Evolutionary conservation across 805 yeast genomes (phyloP).

Genomic region (Wickerhamomyces sydowiorum): DNA sequence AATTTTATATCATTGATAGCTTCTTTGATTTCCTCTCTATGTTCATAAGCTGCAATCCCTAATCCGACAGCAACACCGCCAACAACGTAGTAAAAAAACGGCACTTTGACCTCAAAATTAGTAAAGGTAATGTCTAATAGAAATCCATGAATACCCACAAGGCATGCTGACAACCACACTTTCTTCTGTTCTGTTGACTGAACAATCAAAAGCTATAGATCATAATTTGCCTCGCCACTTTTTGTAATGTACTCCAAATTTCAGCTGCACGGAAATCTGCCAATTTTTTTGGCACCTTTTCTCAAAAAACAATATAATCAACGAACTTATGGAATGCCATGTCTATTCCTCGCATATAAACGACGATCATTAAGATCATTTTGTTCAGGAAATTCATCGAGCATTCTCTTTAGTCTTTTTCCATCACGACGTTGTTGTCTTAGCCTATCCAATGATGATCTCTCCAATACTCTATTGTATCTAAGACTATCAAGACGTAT

Average conservation of each 20-base stretch:
- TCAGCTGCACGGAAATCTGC: no score
- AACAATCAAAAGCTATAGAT: no score
- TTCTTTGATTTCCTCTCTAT: conserved; percentile 3
- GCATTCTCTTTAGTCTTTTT: neutral
- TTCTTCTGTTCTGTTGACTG: no score
- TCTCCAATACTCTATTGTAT: neutral
- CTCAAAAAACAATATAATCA: no score
- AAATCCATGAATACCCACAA: neutral
- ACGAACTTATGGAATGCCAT: no score
- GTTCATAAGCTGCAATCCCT: conserved; percentile 5
- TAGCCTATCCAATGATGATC: neutral
- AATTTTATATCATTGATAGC: neutral
- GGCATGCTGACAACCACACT: no score
- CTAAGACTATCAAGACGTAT: neutral
- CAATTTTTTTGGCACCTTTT: no score
- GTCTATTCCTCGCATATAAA: no score
- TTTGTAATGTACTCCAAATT: no score
- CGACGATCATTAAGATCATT: no score
- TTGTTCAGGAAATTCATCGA: no score
- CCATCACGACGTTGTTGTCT: neutral
- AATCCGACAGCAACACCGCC: conserved; percentile 8
- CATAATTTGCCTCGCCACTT: no score
- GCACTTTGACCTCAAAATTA: neutral
- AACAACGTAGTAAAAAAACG: conserved; percentile 1
- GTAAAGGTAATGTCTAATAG: neutral